phyloP scores from a whole-genome alignment of 2,329 filamentous ascomycete species.

The Scedosporium apiospermum region DNA sequence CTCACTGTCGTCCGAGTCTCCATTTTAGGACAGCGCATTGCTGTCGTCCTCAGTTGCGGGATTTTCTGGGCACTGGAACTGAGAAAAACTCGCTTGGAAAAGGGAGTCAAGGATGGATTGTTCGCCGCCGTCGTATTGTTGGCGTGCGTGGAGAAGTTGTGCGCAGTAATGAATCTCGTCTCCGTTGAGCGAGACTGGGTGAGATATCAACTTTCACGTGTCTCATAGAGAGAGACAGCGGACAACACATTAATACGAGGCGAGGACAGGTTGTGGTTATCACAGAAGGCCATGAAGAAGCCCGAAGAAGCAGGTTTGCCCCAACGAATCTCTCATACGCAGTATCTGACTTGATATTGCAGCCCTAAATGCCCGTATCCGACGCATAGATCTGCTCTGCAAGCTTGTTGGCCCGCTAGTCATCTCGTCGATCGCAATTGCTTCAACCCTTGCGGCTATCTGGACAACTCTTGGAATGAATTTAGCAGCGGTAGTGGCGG shows the following conservation, averaged over 20 bases:
- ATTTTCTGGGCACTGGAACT: conserved; percentile 29
- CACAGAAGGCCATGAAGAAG: conserved; percentile 6
- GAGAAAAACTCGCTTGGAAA: not conserved
- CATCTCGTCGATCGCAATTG: conserved; percentile 41
- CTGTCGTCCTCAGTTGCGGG: conserved; percentile 37
- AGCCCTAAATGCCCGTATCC: conserved; percentile 48
- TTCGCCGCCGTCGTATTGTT: conserved; percentile 35
- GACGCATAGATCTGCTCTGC: conserved; percentile 52
- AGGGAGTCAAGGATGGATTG: conserved; percentile 13
- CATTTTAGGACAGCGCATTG: conserved; percentile 31
- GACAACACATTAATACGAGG: not conserved
- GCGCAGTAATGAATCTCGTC: conserved; percentile 54
- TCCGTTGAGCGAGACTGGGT: conserved; percentile 66
- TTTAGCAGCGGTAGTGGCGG: conserved; percentile 33
- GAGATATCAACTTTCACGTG: conserved; percentile 1
- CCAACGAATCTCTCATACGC: not conserved
- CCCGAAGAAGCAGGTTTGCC: not conserved
- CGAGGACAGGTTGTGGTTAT: conserved; percentile 30
- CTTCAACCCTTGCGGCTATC: conserved; percentile 39
- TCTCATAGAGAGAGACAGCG: not conserved
- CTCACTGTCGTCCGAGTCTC: conserved; percentile 40
- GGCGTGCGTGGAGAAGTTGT: conserved; percentile 61
- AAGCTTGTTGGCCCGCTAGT: conserved; percentile 47
- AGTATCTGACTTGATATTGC: conserved; percentile 4
- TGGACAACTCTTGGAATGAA: conserved; percentile 40